phyloP scores from a whole-genome alignment of 2,329 filamentous ascomycete genomes.

The Clarireedia homoeocarpa region DNA sequence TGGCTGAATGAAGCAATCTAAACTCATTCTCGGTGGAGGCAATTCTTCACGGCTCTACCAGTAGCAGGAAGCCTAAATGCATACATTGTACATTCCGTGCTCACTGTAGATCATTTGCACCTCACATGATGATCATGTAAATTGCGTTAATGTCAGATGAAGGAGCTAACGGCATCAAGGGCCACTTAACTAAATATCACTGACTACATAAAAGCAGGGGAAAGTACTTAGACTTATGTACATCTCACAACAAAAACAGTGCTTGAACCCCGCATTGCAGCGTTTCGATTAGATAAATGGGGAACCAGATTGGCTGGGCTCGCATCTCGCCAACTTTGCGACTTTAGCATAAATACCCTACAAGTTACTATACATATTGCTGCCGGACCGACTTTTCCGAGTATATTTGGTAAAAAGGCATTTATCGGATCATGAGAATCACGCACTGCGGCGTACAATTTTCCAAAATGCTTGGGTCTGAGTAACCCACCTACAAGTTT shows the following conservation, averaged over 20 bases:
- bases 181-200: neutral
- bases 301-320: neutral
- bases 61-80: too few relatives aligned
- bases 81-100: neutral
- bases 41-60: too few relatives aligned
- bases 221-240: neutral
- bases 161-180: neutral
- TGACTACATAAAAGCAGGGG: too few relatives aligned
- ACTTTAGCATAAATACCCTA: conserved; percentile 9
- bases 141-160: neutral
- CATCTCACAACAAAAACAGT: neutral
- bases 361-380: neutral
- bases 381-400: conserved; percentile 2
- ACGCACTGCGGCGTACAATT: too few relatives aligned
- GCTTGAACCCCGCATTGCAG: neutral
- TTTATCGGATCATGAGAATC: too few relatives aligned
- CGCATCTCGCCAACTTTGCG: neutral
- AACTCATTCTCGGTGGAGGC: too few relatives aligned
- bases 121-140: neutral
- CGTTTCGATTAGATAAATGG: neutral
- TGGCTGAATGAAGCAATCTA: too few relatives aligned
- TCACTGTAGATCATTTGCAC: neutral
- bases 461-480: too few relatives aligned
- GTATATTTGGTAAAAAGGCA: too few relatives aligned
- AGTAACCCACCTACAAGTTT: too few relatives aligned